Percentiles rank a stretch among this genome's conserved stretches.
Evolutionary conservation across 2,329 filamentous ascomycete species (phyloP).

Genomic region (Orbilia quercus): DNA sequence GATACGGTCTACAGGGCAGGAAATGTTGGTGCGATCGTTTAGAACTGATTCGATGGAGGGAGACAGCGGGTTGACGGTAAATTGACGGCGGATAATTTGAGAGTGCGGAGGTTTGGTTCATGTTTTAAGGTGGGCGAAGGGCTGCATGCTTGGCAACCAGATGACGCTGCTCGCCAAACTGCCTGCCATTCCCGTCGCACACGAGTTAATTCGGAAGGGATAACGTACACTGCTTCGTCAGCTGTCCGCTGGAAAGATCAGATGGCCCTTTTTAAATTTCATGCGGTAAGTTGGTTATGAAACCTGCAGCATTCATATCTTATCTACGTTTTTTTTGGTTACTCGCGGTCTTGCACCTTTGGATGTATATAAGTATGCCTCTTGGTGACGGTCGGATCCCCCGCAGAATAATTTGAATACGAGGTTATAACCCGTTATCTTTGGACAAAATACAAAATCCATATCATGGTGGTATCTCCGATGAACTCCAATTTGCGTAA

Average conservation of each 20-base stretch:
- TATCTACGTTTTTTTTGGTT: no score
- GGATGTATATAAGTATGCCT: no score
- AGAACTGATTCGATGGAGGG: neutral
- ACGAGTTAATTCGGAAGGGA: neutral
- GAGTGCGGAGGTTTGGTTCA: neutral
- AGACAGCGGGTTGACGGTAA: constrained; percentile 6
- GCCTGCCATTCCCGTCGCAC: constrained; percentile 15
- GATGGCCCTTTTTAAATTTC: neutral
- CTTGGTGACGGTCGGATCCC: no score
- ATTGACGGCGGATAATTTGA: neutral
- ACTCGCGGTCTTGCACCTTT: no score
- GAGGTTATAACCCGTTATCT: no score
- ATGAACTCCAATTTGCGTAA: constrained; percentile 25
- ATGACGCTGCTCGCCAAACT: constrained; percentile 7
- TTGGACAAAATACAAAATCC: no score
- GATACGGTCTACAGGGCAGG: neutral
- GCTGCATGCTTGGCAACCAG: constrained; percentile 3
- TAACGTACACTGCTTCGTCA: constrained; percentile 52
- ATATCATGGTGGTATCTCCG: neutral
- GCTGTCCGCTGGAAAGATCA: constrained; percentile 26
- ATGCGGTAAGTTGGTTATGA: neutral
- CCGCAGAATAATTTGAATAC: no score
- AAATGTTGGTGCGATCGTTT: neutral
- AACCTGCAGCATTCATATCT: no score
- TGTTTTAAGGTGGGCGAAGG: constrained; percentile 10